These are phyloP conservation scores for Berkeleyomyces rouxiae DNA, from an alignment of 2,329 filamentous ascomycete species.

Conservation along the genomic window DNA sequence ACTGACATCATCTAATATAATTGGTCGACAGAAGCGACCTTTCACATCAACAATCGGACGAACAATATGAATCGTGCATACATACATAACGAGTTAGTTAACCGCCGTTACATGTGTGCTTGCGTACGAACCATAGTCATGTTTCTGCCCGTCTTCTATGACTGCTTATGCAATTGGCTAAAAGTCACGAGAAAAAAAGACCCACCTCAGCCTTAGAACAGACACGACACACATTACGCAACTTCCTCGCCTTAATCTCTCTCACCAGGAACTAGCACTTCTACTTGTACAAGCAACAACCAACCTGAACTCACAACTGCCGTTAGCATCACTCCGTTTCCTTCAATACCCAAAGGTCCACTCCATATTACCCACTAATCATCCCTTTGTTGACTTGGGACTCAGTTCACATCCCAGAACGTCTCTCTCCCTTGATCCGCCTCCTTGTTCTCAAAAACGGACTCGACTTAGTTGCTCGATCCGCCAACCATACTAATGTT, in stretches of 20 bases:
- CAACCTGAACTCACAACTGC: background rate
- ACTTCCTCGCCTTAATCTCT: background rate
- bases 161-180: no score
- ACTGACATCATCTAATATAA: constrained; percentile 1
- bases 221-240: background rate
- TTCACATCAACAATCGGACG: background rate
- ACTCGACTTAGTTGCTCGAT: background rate
- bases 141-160: no score
- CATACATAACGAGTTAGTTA: no score
- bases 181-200: background rate
- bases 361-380: background rate
- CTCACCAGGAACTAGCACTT: background rate
- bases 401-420: background rate
- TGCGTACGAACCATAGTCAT: no score
- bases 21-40: background rate
- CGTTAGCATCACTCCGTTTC: background rate
- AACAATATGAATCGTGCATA: no score
- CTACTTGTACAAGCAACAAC: background rate
- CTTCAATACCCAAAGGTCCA: background rate
- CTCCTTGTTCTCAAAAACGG: background rate
- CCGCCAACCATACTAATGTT: no score
- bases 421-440: background rate
- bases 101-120: no score
- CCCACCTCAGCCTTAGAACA: background rate
- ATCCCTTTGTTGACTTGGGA: background rate